Percentiles rank a stretch among this genome's conserved stretches.
Evolutionary conservation across 441 rosid species (phyloP).

Genomic region (Jatropha multifida): DNA sequence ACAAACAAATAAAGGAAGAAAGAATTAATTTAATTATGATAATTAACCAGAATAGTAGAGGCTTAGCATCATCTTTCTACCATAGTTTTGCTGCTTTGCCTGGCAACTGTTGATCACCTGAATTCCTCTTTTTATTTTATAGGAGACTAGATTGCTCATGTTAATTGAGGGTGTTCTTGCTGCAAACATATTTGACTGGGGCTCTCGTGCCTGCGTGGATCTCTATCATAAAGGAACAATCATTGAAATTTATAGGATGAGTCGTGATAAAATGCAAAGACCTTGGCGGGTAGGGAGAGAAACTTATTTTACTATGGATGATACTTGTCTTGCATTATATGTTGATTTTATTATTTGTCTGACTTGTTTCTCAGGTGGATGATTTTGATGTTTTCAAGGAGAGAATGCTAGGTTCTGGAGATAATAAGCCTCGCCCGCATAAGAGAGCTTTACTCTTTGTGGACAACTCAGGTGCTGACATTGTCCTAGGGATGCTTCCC

Average conservation of each 20-base stretch:
- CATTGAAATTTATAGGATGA: conserved; percentile 98
- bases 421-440: conserved; percentile 64
- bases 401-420: conserved; percentile 75
- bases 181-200: conserved; percentile 99
- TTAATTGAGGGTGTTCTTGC: conserved; percentile 97
- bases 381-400: conserved; percentile 89
- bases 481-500: conserved; percentile 98
- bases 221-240: conserved; percentile 97
- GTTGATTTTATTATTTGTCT: conserved; percentile 11
- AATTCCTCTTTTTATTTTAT: conserved; percentile 26
- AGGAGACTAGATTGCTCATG: conserved; percentile 88
- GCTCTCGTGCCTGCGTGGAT: conserved; percentile 98
- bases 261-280: conserved; percentile 97
- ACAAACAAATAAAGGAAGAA: not conserved
- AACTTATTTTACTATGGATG: conserved; percentile 1
- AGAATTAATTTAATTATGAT: not conserved
- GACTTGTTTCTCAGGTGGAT: conserved; percentile 63
- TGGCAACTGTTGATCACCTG: conserved; percentile 12
- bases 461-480: conserved; percentile 97
- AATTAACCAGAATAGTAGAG: not conserved
- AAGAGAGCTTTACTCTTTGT: conserved; percentile 96
- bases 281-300: conserved; percentile 83
- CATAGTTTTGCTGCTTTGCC: conserved; percentile 1
- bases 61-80: not conserved
- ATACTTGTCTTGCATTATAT: conserved; percentile 15